Evolutionary conservation across 2,329 filamentous ascomycete genomes (phyloP).

Genomic region (Fonsecaea monophora): DNA sequence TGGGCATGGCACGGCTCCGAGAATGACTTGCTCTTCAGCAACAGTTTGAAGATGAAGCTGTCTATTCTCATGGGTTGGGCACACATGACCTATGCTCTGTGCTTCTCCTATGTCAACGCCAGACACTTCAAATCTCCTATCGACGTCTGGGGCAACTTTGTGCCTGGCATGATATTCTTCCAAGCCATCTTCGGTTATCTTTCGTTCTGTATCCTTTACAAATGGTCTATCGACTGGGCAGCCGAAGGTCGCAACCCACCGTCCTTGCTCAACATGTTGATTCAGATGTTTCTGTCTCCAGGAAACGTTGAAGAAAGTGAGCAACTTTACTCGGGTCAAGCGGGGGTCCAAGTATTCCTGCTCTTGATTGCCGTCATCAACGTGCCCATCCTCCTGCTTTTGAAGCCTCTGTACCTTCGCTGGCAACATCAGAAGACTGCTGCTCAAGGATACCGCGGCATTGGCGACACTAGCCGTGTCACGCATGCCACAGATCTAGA

Average conservation of each 20-base stretch:
- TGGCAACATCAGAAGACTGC: constrained; percentile 91
- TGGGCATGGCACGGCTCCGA: constrained; percentile 97
- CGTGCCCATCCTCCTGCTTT: constrained; percentile 87
- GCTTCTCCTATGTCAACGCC: constrained; percentile 90
- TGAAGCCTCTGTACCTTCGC: constrained; percentile 95
- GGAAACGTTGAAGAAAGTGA: constrained; percentile 71
- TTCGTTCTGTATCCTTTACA: constrained; percentile 92
- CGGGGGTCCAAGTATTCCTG: constrained; percentile 74
- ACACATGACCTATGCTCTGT: constrained; percentile 94
- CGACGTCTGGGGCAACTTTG: constrained; percentile 96
- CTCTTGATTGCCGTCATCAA: constrained; percentile 82
- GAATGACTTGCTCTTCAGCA: constrained; percentile 92
- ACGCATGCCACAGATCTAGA: constrained; percentile 92
- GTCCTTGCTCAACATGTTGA: constrained; percentile 95
- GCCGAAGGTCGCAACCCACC: constrained; percentile 73
- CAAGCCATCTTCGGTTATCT: constrained; percentile 98
- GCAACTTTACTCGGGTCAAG: constrained; percentile 79
- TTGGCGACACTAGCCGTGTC: constrained; percentile 79
- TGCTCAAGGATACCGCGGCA: constrained; percentile 86
- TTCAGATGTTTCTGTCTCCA: constrained; percentile 98
- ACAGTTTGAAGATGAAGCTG: constrained; percentile 99
- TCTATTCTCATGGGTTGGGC: constrained; percentile 95
- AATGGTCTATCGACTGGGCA: constrained; percentile 92
- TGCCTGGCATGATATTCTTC: constrained; percentile 99
- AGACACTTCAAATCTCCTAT: constrained; percentile 93